phyloP scores from a whole-genome alignment of 306 rosid genomes.

The Herpetospermum pedunculosum region DNA sequence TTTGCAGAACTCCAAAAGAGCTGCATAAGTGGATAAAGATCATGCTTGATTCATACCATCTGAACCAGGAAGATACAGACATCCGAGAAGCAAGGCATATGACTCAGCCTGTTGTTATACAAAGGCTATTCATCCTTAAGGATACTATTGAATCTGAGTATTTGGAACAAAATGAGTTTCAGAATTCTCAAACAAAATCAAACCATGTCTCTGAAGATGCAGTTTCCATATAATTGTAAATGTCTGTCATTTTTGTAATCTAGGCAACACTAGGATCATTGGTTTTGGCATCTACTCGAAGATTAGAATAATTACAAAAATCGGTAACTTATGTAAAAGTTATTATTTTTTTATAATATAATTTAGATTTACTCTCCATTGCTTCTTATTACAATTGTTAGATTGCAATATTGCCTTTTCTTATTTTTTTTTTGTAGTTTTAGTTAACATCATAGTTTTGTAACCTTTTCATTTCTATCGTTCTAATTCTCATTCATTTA shows the following conservation, averaged over 20 bases:
- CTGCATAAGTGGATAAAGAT: slow-evolving; percentile 86
- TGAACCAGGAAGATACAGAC: slow-evolving; percentile 78
- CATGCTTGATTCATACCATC: slow-evolving; percentile 84
- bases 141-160: slow-evolving; percentile 83
- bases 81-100: slow-evolving; percentile 67
- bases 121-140: slow-evolving; percentile 64
- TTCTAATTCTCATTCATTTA: no score
- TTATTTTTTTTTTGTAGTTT: no score
- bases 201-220: background rate
- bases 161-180: slow-evolving; percentile 16
- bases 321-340: no score
- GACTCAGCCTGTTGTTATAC: slow-evolving; percentile 66
- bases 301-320: no score
- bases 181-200: slow-evolving; percentile 1
- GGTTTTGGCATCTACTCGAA: no score
- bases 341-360: no score
- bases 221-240: background rate
- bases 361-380: no score
- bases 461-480: no score
- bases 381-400: no score
- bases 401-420: no score
- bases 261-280: background rate
- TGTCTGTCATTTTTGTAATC: background rate
- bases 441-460: no score
- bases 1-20: slow-evolving; percentile 75